Evolutionary conservation across 306 rosid species (phyloP), one percentile per base, ranked within the genome.

Genomic region (Benincasa hispida): DNA sequence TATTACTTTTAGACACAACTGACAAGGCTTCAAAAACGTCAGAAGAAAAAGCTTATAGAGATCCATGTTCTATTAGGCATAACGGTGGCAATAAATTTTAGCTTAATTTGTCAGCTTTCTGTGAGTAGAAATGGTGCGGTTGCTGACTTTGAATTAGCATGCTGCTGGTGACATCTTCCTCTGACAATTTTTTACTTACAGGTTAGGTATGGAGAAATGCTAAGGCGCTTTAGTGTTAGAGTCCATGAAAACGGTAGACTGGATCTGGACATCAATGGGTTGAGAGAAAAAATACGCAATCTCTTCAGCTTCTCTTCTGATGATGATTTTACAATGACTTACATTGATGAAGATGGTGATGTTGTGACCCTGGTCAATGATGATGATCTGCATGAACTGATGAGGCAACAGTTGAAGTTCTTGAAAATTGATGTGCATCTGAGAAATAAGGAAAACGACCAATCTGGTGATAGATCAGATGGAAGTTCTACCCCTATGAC

Each of bases 331-430:
- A 76, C 53, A 34, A 67, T 95, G 86, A 88, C 90, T 27, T 95
- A 95, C 77, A 55, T 87, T 19, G 99, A 95, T 50, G 99, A 95
- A 84, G 99, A 95, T 81, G 99, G 98, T 1, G 99, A 95, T 85
- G 54, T 77, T 27, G 98, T 95, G 65, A 81, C 95, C 24, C 86
- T 95, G 2, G 92, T 84, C 67, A 93, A 90, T 67, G 97, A 90
- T 42, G 90, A 86, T 76, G 99, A 95, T 86, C 85, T 95, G 72
- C 81, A 30, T 73, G 99, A 95, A 70, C 85, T 84, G 79, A 81
- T 85, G 97, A 85, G 79, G 80, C 99, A 95, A 84, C 41, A 68
- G 27, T 79, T 95, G 59, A 90, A 84, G 56, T 90, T 89, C 83
- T 79, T 92, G 91, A 90, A 82, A 80, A 92, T 95, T 73, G 80